Base-by-base conservation (phyloP, 257 asterid species). In the Salvia miltiorrhiza region DNA sequence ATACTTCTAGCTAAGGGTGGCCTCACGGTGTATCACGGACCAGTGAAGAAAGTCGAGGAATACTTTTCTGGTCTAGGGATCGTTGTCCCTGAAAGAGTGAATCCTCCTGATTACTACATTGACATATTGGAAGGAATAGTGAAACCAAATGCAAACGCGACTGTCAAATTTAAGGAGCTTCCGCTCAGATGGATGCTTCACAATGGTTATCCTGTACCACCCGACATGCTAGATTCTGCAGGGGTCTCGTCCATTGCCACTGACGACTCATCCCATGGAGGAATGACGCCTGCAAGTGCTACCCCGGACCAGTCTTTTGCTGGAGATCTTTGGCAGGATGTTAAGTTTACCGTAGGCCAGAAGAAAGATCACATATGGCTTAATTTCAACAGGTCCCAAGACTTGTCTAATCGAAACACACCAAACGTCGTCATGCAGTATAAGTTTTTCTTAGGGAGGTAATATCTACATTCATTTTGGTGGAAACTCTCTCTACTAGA, bases 121-220 rank as follows among this genome's bases (percentile, higher is more conserved):
- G 99, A 94, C 85, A 81, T 94, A 66, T 79, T 94, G 77, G 99
- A 94, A 78, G 99, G 99, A 32, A 89, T 94, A 39, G 79, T 83
- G 9, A 91, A 94, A 76, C 90, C 81, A 8, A 76, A 53, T 26
- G 73, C 85, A 35, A 79, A 73, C 67, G 62, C 96, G 7, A 84
- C 81, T 35, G 86, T 94, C 19, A 89, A 81, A 52, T 84, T 65
- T 58, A 91, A 87, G 78, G 99, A 94, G 71, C 97, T 94, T 71
- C 97, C 99, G 60, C 85, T 94, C 0, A 86, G 97, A 77, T 94
- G 99, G 99, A 86, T 94, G 97, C 95, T 91, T 75, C 99, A 91
- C 59, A 94, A 94, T 23, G 97, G 99, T 7, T 94, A 94, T 57
- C 85, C 99, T 24, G 91, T 94, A 57, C 99, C 99, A 4, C 84